Evolutionary conservation across 2,329 filamentous ascomycete species (phyloP).

Genomic region (Xylaria sp.): DNA sequence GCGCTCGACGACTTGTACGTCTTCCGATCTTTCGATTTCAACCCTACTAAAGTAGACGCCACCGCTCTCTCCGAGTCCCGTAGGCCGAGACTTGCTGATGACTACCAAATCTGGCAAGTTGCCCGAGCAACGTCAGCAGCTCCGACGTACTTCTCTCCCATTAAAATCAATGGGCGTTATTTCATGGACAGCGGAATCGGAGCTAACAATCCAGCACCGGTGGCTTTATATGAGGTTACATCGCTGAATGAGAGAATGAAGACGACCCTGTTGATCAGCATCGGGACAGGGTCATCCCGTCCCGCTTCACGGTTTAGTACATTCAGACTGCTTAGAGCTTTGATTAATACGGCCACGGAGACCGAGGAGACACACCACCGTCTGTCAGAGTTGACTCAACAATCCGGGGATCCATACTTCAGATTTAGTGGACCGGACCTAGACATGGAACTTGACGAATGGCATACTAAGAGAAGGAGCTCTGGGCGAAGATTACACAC

Average conservation of each 20-base stretch:
- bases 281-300: neutral
- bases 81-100: neutral
- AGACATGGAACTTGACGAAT: constrained; percentile 5
- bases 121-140: constrained; percentile 9
- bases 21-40: neutral
- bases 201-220: neutral
- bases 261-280: constrained; percentile 2
- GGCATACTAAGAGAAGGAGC: neutral
- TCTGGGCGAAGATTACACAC: constrained; percentile 2
- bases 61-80: neutral
- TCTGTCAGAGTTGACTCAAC: neutral
- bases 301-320: neutral
- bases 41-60: neutral
- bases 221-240: neutral
- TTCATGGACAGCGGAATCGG: constrained; percentile 6
- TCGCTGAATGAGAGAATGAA: neutral
- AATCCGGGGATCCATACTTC: constrained; percentile 1
- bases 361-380: constrained; percentile 3
- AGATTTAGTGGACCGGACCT: constrained; percentile 2
- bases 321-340: constrained; percentile 4
- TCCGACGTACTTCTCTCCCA: neutral
- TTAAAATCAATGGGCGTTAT: constrained; percentile 1
- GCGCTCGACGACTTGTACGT: neutral
- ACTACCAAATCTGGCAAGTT: constrained; percentile 8
- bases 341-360: constrained; percentile 2